Evolutionary conservation across 2,329 filamentous ascomycete species (phyloP), one percentile per base, ranked within the genome.

Genomic region (Sclerotiophoma versabilis): DNA sequence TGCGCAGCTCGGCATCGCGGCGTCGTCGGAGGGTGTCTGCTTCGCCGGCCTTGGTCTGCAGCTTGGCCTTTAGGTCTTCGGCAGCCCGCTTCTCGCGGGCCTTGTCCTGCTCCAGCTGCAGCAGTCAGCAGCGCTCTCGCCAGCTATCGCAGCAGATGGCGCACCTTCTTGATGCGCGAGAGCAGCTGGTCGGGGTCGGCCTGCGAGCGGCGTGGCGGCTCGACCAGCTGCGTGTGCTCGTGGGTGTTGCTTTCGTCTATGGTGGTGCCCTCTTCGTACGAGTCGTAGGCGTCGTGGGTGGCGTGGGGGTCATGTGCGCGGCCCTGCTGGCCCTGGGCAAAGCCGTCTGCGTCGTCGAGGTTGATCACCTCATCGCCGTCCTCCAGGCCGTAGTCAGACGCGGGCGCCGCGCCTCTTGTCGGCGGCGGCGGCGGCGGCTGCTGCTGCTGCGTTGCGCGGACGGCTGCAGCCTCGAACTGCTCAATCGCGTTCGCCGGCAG

Each of bases 11-110:
- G 64, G 85, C 88, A 43, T 87, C 83, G 33, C 86, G 81, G 55
- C 90, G 91, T 55, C 84, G 83, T 27, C 91, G 85, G n/a, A 93
- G 81, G 56, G 93, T 92, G 44, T 88, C 83, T 23, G 87, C 86
- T 70, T 93, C 90, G 43, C 91, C 91, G 15, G 84, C 79, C 63
- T 90, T 89, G 36, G 75, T 76, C 49, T 80, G 72, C 55, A 79
- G 75, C 27, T 73, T 66, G 27, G 68, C 65, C 47, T 71, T 70
- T 32, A 80, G 63, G 27, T 58, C 45, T 10, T 59, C 34, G 52
- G 60, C 57, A 38, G 63, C 57, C n/a, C 56, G 43, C 54, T 37
- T 58, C 49, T 63, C 59, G 34, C 71, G 67, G 7, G 64, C 67
- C 42, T 74, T 75, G 49, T 80, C 76, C 51, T 75, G 75, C 65